A percentile compares a stretch with the other conserved stretches of the same genome.
Conservation (phyloP, 495 filamentous ascomycete species). For the Neurospora intermedia region DNA sequence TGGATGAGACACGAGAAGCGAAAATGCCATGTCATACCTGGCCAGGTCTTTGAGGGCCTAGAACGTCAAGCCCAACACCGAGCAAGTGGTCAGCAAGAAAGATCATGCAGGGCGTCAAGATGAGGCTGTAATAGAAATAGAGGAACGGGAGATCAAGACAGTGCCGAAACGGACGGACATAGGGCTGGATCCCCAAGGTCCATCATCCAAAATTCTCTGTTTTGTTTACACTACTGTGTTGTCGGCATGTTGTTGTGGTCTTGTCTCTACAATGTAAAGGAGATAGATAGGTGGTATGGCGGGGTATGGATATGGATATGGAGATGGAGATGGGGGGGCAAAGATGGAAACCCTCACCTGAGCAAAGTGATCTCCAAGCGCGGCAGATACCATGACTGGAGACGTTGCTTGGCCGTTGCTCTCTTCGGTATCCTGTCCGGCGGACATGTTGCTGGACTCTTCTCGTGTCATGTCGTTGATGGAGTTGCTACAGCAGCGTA, state of each 20-base stretch:
- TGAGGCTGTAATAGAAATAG: neutral
- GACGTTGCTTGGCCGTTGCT: neutral
- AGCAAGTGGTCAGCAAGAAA: constrained; percentile 1
- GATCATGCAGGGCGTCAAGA: neutral
- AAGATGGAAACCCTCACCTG: neutral
- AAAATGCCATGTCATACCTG: constrained; percentile 28
- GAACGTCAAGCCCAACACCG: constrained; percentile 4
- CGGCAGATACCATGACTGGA: neutral
- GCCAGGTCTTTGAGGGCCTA: constrained; percentile 38
- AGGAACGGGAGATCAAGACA: neutral
- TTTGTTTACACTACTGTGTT: neutral
- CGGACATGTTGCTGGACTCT: neutral
- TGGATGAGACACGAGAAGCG: neutral
- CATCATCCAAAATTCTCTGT: neutral
- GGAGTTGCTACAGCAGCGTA: neutral
- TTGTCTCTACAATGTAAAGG: neutral
- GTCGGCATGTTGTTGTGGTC: neutral
- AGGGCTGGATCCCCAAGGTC: neutral
- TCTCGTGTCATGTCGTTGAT: neutral
- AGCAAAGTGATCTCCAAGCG: neutral
- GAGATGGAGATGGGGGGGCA: neutral
- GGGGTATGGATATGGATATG: neutral
- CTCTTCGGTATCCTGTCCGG: neutral
- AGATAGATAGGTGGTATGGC: neutral
- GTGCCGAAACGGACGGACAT: neutral